A percentile compares a stretch with the other conserved stretches of the same genome.
phyloP scores from a whole-genome alignment of 768 basidiomycete genomes.

The Boletellus emodensis region DNA sequence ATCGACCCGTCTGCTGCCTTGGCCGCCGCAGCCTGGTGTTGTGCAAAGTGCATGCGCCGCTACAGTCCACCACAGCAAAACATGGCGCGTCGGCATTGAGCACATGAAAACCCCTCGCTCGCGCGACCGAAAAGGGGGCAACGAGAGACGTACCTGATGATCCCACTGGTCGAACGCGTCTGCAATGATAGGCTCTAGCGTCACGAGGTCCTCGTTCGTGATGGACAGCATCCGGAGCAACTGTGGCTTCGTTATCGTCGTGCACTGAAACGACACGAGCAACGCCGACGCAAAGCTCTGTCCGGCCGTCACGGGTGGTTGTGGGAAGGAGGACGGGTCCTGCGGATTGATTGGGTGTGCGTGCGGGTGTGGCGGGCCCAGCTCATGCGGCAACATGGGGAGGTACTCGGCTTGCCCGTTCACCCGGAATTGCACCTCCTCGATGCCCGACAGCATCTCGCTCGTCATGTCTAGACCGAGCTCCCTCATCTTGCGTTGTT shows the following conservation, averaged over 20 bases:
- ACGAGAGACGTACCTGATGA: constrained; percentile 52
- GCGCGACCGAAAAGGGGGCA: too few relatives aligned
- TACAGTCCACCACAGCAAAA: constrained; percentile 12
- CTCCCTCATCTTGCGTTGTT: constrained; percentile 76
- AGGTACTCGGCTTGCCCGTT: constrained; percentile 40
- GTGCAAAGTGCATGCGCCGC: constrained; percentile 47
- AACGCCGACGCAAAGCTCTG: constrained; percentile 79
- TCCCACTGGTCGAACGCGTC: constrained; percentile 89
- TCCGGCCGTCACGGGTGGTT: constrained; percentile 48
- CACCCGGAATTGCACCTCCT: constrained; percentile 64
- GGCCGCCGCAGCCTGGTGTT: constrained; percentile 33
- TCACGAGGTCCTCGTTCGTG: constrained; percentile 74
- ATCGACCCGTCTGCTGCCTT: constrained; percentile 30
- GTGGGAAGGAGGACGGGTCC: constrained; percentile 60
- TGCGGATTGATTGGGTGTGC: constrained; percentile 35
- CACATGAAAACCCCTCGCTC: too few relatives aligned
- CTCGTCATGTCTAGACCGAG: constrained; percentile 80
- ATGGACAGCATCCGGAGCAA: constrained; percentile 67
- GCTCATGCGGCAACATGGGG: constrained; percentile 33
- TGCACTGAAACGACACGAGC: constrained; percentile 71
- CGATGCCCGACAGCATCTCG: constrained; percentile 61
- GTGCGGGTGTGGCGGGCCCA: constrained; percentile 13
- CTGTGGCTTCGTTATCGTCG: constrained; percentile 70
- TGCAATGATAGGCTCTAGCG: constrained; percentile 75
- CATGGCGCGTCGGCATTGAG: too few relatives aligned